These are phyloP conservation scores for Pythium biforme DNA, from an alignment of 352 stramenopile species.

Conservation along the genomic window DNA sequence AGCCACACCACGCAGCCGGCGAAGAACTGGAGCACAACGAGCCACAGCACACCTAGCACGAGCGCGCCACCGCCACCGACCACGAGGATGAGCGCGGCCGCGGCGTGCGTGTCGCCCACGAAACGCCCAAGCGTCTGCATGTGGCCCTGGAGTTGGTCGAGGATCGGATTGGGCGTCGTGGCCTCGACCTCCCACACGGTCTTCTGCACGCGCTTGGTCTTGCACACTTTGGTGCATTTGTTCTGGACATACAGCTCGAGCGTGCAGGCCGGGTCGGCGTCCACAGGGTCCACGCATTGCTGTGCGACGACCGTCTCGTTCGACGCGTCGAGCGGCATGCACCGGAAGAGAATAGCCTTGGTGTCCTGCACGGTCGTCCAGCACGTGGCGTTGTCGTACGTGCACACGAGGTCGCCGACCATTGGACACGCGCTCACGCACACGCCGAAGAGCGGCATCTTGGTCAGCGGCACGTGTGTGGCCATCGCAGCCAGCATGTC, in stretches of 20 bases:
- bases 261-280: constrained; percentile 53
- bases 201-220: constrained; percentile 69
- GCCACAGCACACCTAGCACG: constrained; percentile 61
- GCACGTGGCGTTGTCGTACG: constrained; percentile 66
- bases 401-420: constrained; percentile 56
- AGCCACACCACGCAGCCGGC: constrained; percentile 78
- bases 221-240: constrained; percentile 46
- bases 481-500: constrained; percentile 59
- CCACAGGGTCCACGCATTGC: constrained; percentile 59
- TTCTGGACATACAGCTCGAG: constrained; percentile 34
- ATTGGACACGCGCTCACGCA: constrained; percentile 65
- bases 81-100: constrained; percentile 54
- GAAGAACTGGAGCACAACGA: constrained; percentile 78
- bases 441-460: constrained; percentile 77
- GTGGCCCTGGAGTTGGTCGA: constrained; percentile 68
- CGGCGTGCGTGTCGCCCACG: constrained; percentile 70
- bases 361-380: constrained; percentile 59
- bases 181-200: constrained; percentile 54
- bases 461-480: constrained; percentile 38
- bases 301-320: constrained; percentile 63
- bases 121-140: constrained; percentile 61
- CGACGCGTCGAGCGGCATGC: constrained; percentile 57
- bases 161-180: constrained; percentile 58
- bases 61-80: constrained; percentile 54
- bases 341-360: constrained; percentile 63